Evolutionary conservation across 768 basidiomycete species (phyloP).

Genomic region (Gymnopilus junonius): DNA sequence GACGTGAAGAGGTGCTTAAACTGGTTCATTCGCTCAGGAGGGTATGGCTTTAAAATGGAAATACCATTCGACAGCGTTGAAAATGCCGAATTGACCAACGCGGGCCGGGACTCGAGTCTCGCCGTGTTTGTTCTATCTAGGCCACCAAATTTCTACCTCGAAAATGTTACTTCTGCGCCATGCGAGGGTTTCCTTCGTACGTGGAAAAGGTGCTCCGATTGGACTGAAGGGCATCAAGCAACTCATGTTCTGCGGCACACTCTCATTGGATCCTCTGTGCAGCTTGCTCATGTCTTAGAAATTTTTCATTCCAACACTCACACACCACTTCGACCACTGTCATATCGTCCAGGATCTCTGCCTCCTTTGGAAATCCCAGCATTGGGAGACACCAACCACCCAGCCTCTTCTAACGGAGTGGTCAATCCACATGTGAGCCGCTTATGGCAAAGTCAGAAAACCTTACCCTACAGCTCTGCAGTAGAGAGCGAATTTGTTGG

Average conservation of each 20-base stretch:
- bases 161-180: constrained; percentile 41
- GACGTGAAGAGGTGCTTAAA: constrained; percentile 66
- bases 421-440: not conserved
- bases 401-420: not conserved
- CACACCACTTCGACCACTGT: not conserved
- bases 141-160: constrained; percentile 73
- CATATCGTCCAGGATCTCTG: constrained; percentile 34
- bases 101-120: constrained; percentile 57
- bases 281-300: constrained; percentile 59
- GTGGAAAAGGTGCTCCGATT: constrained; percentile 74
- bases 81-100: constrained; percentile 58
- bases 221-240: constrained; percentile 79
- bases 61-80: constrained; percentile 69
- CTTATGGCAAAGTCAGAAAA: constrained; percentile 1
- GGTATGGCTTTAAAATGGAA: constrained; percentile 85
- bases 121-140: constrained; percentile 68
- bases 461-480: constrained; percentile 3
- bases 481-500: not conserved
- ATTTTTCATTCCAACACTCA: constrained; percentile 37
- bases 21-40: constrained; percentile 80
- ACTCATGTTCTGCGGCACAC: constrained; percentile 65
- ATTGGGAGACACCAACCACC: constrained; percentile 3
- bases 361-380: constrained; percentile 21
- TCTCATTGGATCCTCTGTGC: constrained; percentile 64
- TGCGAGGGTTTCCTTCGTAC: constrained; percentile 38